Evolutionary conservation across 139 green algal genomes (phyloP).

Genomic region (Deuterostichococcus epilithicus): DNA sequence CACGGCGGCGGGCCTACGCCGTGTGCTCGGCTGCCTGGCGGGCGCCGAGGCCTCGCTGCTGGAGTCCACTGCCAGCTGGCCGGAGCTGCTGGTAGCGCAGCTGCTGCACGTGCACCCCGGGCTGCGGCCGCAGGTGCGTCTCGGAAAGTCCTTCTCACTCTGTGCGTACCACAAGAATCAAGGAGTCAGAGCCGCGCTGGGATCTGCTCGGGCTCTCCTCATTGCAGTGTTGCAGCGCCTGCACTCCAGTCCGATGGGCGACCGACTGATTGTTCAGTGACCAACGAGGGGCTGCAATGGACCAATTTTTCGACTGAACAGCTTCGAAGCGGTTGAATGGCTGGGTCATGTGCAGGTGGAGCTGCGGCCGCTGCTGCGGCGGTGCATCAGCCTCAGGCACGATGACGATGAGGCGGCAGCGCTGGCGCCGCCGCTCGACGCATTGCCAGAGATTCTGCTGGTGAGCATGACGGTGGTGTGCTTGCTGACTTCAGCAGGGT

Average conservation of each 20-base stretch:
- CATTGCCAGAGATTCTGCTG: conserved; percentile 13
- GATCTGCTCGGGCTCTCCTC: too few relatives aligned
- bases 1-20: conserved; percentile 27
- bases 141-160: too few relatives aligned
- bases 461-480: too few relatives aligned
- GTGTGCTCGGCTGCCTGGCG: conserved; percentile 42
- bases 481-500: too few relatives aligned
- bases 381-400: background rate
- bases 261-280: too few relatives aligned
- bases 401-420: background rate
- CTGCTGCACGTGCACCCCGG: conserved; percentile 47
- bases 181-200: too few relatives aligned
- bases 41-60: conserved; percentile 35
- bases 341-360: conserved; percentile 18
- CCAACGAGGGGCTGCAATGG: too few relatives aligned
- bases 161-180: too few relatives aligned
- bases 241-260: too few relatives aligned
- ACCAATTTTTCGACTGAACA: too few relatives aligned
- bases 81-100: conserved; percentile 55
- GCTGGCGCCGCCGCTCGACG: background rate
- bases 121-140: conserved; percentile 25
- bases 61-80: conserved; percentile 35
- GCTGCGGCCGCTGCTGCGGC: conserved; percentile 39
- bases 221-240: too few relatives aligned
- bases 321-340: too few relatives aligned